Evolutionary conservation across 768 basidiomycete genomes (phyloP).

Genomic region (Cyclocybe aegerita): DNA sequence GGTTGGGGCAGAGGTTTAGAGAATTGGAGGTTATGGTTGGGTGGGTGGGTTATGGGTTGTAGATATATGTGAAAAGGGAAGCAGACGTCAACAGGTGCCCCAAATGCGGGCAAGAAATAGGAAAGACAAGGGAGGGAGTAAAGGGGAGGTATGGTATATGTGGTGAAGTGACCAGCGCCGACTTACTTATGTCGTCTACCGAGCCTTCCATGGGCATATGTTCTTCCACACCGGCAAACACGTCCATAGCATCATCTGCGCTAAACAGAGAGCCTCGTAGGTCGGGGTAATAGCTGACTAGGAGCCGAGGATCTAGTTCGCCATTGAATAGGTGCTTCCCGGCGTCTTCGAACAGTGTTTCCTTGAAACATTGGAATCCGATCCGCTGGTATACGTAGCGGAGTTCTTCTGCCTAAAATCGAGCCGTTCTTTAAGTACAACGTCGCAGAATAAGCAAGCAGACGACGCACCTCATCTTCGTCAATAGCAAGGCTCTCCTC

Average conservation of each 20-base stretch:
- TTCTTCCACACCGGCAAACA: slow-evolving; percentile 76
- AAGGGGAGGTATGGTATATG: slow-evolving; percentile 20
- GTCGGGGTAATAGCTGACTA: slow-evolving; percentile 78
- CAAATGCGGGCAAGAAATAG: not conserved
- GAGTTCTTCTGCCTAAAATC: slow-evolving; percentile 59
- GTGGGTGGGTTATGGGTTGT: too few relatives aligned
- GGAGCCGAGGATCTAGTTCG: slow-evolving; percentile 78
- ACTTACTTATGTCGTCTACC: slow-evolving; percentile 88
- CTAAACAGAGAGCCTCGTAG: slow-evolving; percentile 66
- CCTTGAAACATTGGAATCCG: slow-evolving; percentile 74
- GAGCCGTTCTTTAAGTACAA: not conserved
- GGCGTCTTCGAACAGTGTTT: slow-evolving; percentile 84
- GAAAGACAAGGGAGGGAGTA: slow-evolving; percentile 16
- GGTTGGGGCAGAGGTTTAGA: slow-evolving; percentile 18
- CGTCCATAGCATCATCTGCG: slow-evolving; percentile 54
- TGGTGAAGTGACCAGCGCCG: slow-evolving; percentile 22
- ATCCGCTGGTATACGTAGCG: slow-evolving; percentile 80
- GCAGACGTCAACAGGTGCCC: not conserved
- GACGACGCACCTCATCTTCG: slow-evolving; percentile 49
- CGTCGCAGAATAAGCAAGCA: not conserved
- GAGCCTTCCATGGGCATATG: slow-evolving; percentile 66
- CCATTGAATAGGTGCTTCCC: slow-evolving; percentile 76
- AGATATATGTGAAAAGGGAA: slow-evolving; percentile 13
- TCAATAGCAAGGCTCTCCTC: slow-evolving; percentile 51
- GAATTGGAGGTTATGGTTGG: slow-evolving; percentile 19